Conservation (phyloP, 805 yeast species). For the Torulaspora quercuum region DNA sequence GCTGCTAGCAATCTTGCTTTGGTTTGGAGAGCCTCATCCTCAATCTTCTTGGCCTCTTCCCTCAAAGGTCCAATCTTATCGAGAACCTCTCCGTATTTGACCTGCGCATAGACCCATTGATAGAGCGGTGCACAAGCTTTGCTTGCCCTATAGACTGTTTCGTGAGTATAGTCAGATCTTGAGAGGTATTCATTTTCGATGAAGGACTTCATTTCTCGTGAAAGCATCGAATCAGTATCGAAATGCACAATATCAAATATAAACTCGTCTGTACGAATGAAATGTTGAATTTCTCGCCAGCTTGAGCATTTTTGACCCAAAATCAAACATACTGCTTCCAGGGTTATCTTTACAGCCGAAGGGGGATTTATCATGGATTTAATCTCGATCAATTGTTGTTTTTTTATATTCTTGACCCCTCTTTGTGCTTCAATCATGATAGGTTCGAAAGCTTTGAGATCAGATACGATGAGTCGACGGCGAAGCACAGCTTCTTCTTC, state of each 20-base stretch:
- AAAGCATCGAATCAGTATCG: constrained; percentile 58
- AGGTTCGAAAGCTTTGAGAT: constrained; percentile 77
- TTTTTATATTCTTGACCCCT: constrained; percentile 90
- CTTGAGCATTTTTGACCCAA: constrained; percentile 60
- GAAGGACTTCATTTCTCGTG: constrained; percentile 47
- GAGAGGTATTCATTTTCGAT: constrained; percentile 62
- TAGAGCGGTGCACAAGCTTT: constrained; percentile 92
- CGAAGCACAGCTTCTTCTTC: constrained; percentile 58
- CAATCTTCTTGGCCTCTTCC: constrained; percentile 59
- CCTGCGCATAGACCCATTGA: constrained; percentile 87
- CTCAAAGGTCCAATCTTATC: constrained; percentile 71
- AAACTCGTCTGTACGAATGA: constrained; percentile 84
- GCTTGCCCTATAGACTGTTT: constrained; percentile 80
- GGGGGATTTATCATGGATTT: constrained; percentile 92
- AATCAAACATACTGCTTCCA: constrained; percentile 85
- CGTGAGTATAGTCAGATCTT: constrained; percentile 62
- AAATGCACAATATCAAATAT: constrained; percentile 76
- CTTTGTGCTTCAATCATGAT: constrained; percentile 77
- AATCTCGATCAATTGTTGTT: constrained; percentile 85
- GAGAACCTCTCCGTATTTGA: constrained; percentile 68
- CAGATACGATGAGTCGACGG: constrained; percentile 51
- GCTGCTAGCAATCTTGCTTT: constrained; percentile 70
- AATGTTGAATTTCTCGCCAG: constrained; percentile 82
- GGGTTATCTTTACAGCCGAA: constrained; percentile 71
- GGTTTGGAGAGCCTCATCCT: constrained; percentile 57